Percentiles rank a stretch among this genome's conserved stretches.
phyloP scores from a whole-genome alignment of 148 eudicot genomes.

The Amaranthus hypochondriacus region DNA sequence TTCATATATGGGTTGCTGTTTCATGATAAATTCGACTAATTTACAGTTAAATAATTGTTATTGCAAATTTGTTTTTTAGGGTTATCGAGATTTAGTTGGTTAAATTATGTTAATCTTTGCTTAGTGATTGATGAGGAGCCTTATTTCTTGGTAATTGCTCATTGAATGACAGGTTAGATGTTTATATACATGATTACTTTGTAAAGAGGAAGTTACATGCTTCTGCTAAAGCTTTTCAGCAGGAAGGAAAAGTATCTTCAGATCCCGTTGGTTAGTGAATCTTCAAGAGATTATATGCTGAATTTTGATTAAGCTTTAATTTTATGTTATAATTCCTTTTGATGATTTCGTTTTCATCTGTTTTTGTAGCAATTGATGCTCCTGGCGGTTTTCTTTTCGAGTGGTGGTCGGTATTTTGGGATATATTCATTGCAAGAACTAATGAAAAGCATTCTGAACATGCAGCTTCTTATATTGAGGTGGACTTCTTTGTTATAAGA shows the following conservation, averaged over 20 bases:
- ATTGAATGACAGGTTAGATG: constrained; percentile 39
- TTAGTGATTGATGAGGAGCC: constrained; percentile 2
- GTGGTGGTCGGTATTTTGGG: constrained; percentile 59
- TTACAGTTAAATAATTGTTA: background rate
- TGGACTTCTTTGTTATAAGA: constrained; percentile 6
- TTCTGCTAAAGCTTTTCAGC: constrained; percentile 53
- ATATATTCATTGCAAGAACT: constrained; percentile 43
- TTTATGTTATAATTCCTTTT: background rate
- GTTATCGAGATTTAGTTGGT: constrained; percentile 4
- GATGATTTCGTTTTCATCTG: constrained; percentile 7
- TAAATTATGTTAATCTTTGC: constrained; percentile 3
- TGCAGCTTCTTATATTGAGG: constrained; percentile 47
- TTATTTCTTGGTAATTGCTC: constrained; percentile 6
- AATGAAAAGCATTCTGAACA: constrained; percentile 42
- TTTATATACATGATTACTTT: constrained; percentile 47
- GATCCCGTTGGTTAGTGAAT: constrained; percentile 43
- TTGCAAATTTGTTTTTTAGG: background rate
- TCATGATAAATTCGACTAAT: background rate
- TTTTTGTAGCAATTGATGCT: constrained; percentile 43
- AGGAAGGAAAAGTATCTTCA: constrained; percentile 44
- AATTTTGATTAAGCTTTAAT: background rate
- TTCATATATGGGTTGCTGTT: constrained; percentile 3
- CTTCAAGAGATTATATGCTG: constrained; percentile 2
- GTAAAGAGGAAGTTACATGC: constrained; percentile 46
- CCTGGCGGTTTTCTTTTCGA: constrained; percentile 49